Percentiles rank a stretch among this genome's conserved stretches.
Evolutionary conservation across 805 yeast species (phyloP).

Genomic region (Huiozyma sinensis): DNA sequence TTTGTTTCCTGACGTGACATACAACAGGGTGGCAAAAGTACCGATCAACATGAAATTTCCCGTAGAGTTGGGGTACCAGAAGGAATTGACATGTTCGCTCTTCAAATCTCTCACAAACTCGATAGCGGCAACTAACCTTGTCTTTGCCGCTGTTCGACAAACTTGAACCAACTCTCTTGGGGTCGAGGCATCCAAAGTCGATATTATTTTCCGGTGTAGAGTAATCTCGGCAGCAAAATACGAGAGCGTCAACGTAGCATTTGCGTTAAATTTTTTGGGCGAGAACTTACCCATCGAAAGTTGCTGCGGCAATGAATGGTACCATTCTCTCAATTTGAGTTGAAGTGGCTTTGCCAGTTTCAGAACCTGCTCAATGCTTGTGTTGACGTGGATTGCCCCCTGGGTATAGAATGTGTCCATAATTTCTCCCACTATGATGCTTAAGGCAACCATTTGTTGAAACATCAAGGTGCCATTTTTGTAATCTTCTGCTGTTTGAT

Average conservation of each 20-base stretch:
- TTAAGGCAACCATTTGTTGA: constrained; percentile 53
- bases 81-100: constrained; percentile 75
- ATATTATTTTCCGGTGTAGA: constrained; percentile 66
- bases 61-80: constrained; percentile 81
- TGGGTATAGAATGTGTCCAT: constrained; percentile 63
- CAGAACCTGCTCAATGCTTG: constrained; percentile 56
- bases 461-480: constrained; percentile 62
- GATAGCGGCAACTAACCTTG: constrained; percentile 71
- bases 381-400: constrained; percentile 46
- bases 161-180: constrained; percentile 49
- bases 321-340: constrained; percentile 61
- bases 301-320: constrained; percentile 55
- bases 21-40: constrained; percentile 74
- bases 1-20: constrained; percentile 48
- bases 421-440: constrained; percentile 61
- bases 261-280: constrained; percentile 55
- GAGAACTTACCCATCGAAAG: constrained; percentile 52
- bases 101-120: constrained; percentile 67
- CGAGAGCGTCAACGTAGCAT: constrained; percentile 71
- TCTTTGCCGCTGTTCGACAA: constrained; percentile 77
- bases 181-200: constrained; percentile 35
- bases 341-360: constrained; percentile 75
- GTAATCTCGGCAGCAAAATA: constrained; percentile 87
- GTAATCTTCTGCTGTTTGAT: constrained; percentile 40
- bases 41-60: constrained; percentile 76